A percentile compares a stretch with the other conserved stretches of the same genome.
Evolutionary conservation across 352 stramenopile species (phyloP).

Genomic region (Phytophthora uliginosa): DNA sequence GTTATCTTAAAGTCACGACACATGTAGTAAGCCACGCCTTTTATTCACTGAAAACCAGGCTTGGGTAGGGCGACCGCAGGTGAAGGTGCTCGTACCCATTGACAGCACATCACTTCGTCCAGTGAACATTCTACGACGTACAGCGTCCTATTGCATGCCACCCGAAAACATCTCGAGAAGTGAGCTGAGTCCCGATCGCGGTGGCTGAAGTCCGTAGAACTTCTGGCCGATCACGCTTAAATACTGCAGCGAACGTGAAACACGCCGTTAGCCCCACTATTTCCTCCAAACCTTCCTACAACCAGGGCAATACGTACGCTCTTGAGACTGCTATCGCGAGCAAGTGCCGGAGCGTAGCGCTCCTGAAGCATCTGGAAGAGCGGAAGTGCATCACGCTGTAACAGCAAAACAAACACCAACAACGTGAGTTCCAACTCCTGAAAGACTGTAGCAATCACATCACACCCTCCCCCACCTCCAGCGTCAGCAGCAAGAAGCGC

Average conservation of each 20-base stretch:
- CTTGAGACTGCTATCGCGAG: slow-evolving; percentile 79
- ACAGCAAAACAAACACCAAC: slow-evolving; percentile 8
- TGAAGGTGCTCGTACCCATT: no score
- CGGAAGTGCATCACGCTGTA: slow-evolving; percentile 81
- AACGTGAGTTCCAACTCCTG: background rate
- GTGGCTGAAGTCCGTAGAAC: slow-evolving; percentile 88
- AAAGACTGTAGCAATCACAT: background rate
- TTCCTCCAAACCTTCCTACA: background rate
- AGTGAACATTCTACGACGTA: slow-evolving; percentile 15
- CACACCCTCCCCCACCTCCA: slow-evolving; percentile 61
- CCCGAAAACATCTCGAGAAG: slow-evolving; percentile 88
- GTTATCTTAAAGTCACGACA: background rate
- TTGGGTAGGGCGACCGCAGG: no score
- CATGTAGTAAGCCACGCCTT: background rate
- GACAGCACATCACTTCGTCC: no score
- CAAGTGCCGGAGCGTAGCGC: slow-evolving; percentile 77
- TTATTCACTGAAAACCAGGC: slow-evolving; percentile 21
- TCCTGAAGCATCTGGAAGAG: slow-evolving; percentile 92
- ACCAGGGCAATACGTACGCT: slow-evolving; percentile 60
- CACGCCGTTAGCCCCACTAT: slow-evolving; percentile 2
- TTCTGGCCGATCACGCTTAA: slow-evolving; percentile 88
- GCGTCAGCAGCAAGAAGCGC: slow-evolving; percentile 84
- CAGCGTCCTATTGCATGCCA: slow-evolving; percentile 63
- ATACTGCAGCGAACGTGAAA: slow-evolving; percentile 60
- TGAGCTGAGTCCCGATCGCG: slow-evolving; percentile 81